Base-by-base conservation (phyloP, 1,284 basidiomycete species). In the Moesziomyces antarcticus region DNA sequence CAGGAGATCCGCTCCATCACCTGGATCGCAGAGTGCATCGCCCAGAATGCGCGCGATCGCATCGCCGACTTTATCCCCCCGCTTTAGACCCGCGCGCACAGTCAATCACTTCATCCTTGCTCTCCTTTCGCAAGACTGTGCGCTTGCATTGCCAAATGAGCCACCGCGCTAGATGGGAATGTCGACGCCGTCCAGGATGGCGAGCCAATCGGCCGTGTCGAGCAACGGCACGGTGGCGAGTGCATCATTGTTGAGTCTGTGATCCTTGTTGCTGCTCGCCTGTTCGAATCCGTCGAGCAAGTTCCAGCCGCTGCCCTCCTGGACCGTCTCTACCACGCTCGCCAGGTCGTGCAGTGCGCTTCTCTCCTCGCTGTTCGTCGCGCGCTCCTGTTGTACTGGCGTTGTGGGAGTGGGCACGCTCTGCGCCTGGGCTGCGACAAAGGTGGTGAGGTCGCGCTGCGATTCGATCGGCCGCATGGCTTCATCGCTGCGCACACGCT, bases 1-100 rank as follows among this genome's bases (percentile, higher is more conserved):
- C 97, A 99, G 87, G 97, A 99, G 87, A 95, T 99, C 73, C 87
- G 97, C 77, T 97, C 93, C 83, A 85, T 99, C 81, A 96, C 93
- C 35, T 98, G 95, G 95, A 95, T 97, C 85, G 93, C 94, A 57
- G 94, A 97, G 87, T 85, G 81, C 50, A 82, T 84, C 44, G 80
- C 80, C 10, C 81, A 82, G 62, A 75, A 77, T 46, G 82, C 81
- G 3, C 59, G 65, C 30, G 72, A 74, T 66, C 50, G 72, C 41
- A 74, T 74, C 30, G 45, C 50, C 25, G 72, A 74, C 35, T 74
- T 74, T 33, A 70, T 74, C 56, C 72, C 72, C 30, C 66, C 67
- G 16, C 25, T 50, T 14, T 58, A 41, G n/a, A 25, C 20, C 18
- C 24, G 10, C 14, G 45, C 45, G 10, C 22, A 24, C 22, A 24